A percentile compares a stretch with the other conserved stretches of the same genome.
Conservation (phyloP, 306 rosid genomes). For the Rosa persica region DNA sequence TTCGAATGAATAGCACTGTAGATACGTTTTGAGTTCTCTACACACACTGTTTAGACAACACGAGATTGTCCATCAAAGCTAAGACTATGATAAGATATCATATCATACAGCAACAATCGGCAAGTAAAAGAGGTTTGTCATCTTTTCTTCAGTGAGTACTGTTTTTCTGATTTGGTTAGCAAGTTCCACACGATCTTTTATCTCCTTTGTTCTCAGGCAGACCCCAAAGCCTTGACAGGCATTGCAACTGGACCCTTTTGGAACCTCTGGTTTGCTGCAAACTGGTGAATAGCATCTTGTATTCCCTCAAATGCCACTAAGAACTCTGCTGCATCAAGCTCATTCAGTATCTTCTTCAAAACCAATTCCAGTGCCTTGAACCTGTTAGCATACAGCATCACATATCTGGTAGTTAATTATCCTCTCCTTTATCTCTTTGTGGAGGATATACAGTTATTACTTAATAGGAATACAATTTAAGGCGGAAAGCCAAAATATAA, state of each 20-base stretch:
- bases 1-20: neutral
- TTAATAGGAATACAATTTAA: neutral
- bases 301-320: slow-evolving; percentile 47
- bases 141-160: neutral
- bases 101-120: slow-evolving; percentile 4
- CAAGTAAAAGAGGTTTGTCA: neutral
- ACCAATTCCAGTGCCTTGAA: slow-evolving; percentile 44
- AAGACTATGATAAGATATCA: neutral
- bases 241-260: slow-evolving; percentile 34
- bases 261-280: slow-evolving; percentile 29
- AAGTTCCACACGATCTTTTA: neutral
- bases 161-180: slow-evolving; percentile 18
- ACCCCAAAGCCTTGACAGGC: slow-evolving; percentile 27
- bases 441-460: neutral
- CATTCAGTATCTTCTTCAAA: slow-evolving; percentile 41
- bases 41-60: slow-evolving; percentile 10
- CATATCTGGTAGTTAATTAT: neutral
- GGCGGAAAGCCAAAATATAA: neutral
- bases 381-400: slow-evolving; percentile 24
- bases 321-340: slow-evolving; percentile 44
- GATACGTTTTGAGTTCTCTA: neutral
- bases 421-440: neutral
- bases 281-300: slow-evolving; percentile 40
- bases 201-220: slow-evolving; percentile 15
- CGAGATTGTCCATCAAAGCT: neutral